phyloP scores from a whole-genome alignment of 2,329 filamentous ascomycete species.

The Leptographium lundbergii region DNA sequence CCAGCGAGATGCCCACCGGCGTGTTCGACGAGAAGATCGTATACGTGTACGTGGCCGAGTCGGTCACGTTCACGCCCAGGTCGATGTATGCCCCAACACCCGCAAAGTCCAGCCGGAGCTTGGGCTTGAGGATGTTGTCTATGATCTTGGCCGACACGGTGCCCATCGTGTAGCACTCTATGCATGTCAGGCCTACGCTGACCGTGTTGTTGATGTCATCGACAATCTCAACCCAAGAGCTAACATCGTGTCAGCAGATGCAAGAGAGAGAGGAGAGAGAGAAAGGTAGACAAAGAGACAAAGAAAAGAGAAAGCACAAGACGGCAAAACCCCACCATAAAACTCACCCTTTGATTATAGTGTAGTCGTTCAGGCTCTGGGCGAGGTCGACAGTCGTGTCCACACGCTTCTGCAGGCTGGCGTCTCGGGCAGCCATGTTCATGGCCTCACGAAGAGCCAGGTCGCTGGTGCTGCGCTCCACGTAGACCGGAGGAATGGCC shows the following conservation, averaged over 20 bases:
- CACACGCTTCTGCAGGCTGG: not conserved
- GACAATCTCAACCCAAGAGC: slow-evolving; percentile 7
- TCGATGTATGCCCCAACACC: slow-evolving; percentile 39
- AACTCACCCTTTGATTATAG: not conserved
- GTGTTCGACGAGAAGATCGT: slow-evolving; percentile 34
- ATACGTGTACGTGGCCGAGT: slow-evolving; percentile 35
- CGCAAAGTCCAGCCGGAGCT: slow-evolving; percentile 32
- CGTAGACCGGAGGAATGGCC: not conserved
- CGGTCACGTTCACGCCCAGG: slow-evolving; percentile 30
- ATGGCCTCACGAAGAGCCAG: not conserved
- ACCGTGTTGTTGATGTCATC: slow-evolving; percentile 8
- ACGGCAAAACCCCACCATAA: not conserved
- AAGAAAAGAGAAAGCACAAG: no score
- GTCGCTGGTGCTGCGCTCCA: not conserved
- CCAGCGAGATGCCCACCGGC: slow-evolving; percentile 28
- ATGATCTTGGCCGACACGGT: slow-evolving; percentile 26
- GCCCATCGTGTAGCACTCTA: slow-evolving; percentile 37
- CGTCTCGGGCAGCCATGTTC: not conserved
- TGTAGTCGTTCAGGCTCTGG: not conserved
- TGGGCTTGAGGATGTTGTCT: slow-evolving; percentile 25
- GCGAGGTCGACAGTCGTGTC: not conserved
- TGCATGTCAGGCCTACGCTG: slow-evolving; percentile 25
- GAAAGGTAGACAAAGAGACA: no score
- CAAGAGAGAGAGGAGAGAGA: no score
- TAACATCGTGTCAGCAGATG: not conserved